Percentiles rank a stretch among this genome's conserved stretches.
These are phyloP conservation scores for Silybum marianum DNA, from an alignment of 129 eudicot genomes.

Conservation along the genomic window DNA sequence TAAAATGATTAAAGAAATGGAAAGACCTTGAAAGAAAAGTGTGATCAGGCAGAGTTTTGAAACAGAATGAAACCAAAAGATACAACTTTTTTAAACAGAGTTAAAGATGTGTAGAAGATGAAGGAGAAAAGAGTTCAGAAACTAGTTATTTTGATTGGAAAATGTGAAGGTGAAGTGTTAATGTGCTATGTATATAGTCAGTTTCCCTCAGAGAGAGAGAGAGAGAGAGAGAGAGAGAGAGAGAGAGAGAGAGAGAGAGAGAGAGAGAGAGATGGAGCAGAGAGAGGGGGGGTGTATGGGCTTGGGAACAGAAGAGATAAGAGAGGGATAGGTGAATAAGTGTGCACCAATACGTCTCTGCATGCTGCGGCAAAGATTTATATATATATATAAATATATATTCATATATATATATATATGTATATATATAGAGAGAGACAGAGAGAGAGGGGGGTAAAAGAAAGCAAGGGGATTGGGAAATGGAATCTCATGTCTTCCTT, in stretches of 20 bases:
- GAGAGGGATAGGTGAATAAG: conserved; percentile 51
- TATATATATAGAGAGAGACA: conserved; percentile 5
- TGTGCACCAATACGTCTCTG: conserved; percentile 48
- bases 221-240: conserved; percentile 8
- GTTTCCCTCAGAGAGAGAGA: background rate
- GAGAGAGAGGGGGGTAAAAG: conserved; percentile 13
- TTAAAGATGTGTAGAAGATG: conserved; percentile 36
- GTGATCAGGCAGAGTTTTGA: conserved; percentile 23
- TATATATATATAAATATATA: background rate
- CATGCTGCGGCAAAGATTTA: conserved; percentile 35
- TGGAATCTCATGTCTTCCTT: conserved; percentile 46
- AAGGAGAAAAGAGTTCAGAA: conserved; percentile 40
- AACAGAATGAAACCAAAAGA: conserved; percentile 26
- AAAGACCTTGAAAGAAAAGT: conserved; percentile 12
- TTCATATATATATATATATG: background rate
- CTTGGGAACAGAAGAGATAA: conserved; percentile 90
- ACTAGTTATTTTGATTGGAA: conserved; percentile 42
- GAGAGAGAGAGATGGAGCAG: conserved; percentile 19
- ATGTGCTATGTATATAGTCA: background rate
- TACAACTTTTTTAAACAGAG: conserved; percentile 12
- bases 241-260: conserved; percentile 16
- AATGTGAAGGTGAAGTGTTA: conserved; percentile 39
- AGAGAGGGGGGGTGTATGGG: conserved; percentile 59
- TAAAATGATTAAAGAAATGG: background rate
- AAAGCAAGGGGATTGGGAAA: conserved; percentile 49